Base-by-base conservation (phyloP, 202 grass and related monocot genomes). In the Miscanthus sacchariflorus region DNA sequence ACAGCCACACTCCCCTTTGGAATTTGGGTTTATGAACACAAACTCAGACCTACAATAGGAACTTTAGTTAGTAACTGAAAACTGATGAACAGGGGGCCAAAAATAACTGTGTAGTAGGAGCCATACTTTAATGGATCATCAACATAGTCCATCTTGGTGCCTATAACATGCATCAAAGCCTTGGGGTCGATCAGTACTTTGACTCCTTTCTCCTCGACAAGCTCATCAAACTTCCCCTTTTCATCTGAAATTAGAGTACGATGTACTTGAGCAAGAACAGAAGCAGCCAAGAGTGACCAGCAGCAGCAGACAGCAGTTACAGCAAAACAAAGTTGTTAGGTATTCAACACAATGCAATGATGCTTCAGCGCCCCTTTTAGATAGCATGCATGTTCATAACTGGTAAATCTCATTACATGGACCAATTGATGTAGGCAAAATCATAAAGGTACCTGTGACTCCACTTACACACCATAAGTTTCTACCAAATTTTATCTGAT, bases 131-230 rank as follows among this genome's bases (percentile, higher is more conserved):
- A 81, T 68, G 96, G 70, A 88, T 96, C 94, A 2, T 96, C 89
- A 35, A 91, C 74, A 79, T 90, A 96, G 83, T 98, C 94, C 94
- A 98, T 98, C 87, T 96, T 96, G 65, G 94, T 98, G 68, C 96
- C 91, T 0, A 98, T 96, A 39, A 95, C 94, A 89, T 98, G 94
- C 92, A 98, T 94, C 40, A 96, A 88, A 73, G 94, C 96, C 72
- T 98, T 98, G 21, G 92, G 94, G 42, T 98, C 93, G 8, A 98
- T 91, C 76, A 98, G 85, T 40, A 98, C 92, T 83, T 95, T 93
- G 14, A 98, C 96, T 49, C 93, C 96, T 58, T 93, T 95, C 28
- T 95, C 96, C 79, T 95, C 92, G 3, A 98, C 92, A 80, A 95
- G 79, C 82, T 96, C 96, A 66, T 96, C 96, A 79, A 94, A 95